phyloP scores from a whole-genome alignment of 1,284 basidiomycete species.

The Pseudozyma hubeiensis region DNA sequence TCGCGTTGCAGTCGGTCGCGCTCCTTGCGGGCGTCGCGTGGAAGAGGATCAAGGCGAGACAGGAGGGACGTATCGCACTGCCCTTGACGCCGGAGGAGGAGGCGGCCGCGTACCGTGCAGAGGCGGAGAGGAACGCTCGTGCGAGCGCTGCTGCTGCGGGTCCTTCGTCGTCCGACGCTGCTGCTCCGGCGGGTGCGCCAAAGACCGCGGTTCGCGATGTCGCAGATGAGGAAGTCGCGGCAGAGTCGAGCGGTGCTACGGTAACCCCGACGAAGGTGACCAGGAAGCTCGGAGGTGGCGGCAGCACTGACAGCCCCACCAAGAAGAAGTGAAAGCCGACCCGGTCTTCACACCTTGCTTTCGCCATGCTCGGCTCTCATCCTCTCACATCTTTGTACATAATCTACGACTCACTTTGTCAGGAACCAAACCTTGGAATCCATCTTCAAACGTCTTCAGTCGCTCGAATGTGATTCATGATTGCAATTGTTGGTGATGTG shows the following conservation, averaged over 20 bases:
- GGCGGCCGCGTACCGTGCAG: slow-evolving; percentile 39
- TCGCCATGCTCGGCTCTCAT: too few relatives aligned
- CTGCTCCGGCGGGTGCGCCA: background rate
- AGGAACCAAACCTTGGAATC: background rate
- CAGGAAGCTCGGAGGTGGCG: slow-evolving; percentile 29
- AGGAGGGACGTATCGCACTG: slow-evolving; percentile 54
- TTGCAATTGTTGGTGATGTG: background rate
- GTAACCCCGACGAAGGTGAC: slow-evolving; percentile 41
- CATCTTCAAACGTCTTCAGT: too few relatives aligned
- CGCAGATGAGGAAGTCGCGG: slow-evolving; percentile 35
- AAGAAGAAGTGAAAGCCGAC: slow-evolving; percentile 29
- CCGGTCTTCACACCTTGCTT: background rate
- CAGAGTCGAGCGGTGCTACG: slow-evolving; percentile 37
- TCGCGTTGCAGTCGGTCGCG: slow-evolving; percentile 49
- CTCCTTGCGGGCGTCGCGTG: slow-evolving; percentile 52
- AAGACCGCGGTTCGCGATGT: slow-evolving; percentile 25
- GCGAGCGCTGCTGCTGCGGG: slow-evolving; percentile 12
- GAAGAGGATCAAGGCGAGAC: slow-evolving; percentile 49
- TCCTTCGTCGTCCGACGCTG: background rate
- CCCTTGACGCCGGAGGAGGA: slow-evolving; percentile 51
- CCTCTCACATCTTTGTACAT: background rate
- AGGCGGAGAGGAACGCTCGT: slow-evolving; percentile 33
- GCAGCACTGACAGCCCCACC: slow-evolving; percentile 15
- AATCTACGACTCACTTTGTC: background rate
- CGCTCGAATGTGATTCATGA: too few relatives aligned